Conservation (phyloP, 1,284 basidiomycete genomes). For the Fomitopsis palustris region DNA sequence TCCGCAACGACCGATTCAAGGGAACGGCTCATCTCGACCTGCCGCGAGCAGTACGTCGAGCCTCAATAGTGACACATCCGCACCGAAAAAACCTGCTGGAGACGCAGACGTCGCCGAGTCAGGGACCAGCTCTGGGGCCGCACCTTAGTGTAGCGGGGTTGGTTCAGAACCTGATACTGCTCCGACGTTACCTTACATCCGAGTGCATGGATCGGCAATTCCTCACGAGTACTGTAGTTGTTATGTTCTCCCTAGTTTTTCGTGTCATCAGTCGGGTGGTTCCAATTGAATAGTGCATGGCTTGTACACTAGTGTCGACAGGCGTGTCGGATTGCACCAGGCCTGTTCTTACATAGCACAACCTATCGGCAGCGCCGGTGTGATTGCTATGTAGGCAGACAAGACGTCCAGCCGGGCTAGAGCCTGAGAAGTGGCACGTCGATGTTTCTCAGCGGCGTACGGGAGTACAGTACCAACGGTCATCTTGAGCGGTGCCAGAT, state of each 20-base stretch:
- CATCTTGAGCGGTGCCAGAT: too few relatives aligned
- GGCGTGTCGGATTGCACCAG: background rate
- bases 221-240: slow-evolving; percentile 1
- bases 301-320: background rate
- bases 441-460: too few relatives aligned
- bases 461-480: too few relatives aligned
- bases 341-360: too few relatives aligned
- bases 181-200: background rate
- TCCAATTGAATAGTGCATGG: background rate
- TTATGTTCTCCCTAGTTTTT: slow-evolving; percentile 1
- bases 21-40: slow-evolving; percentile 14
- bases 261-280: background rate
- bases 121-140: background rate
- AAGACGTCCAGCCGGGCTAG: too few relatives aligned
- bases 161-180: background rate
- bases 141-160: background rate
- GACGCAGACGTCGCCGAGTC: slow-evolving; percentile 1
- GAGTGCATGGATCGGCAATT: background rate
- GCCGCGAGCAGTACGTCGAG: background rate
- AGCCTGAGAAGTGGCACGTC: too few relatives aligned
- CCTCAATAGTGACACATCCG: background rate
- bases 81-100: slow-evolving; percentile 1
- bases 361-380: too few relatives aligned
- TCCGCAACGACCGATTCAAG: slow-evolving; percentile 35
- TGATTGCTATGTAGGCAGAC: background rate